Evolutionary conservation across 2,329 filamentous ascomycete genomes (phyloP), one percentile per base, ranked within the genome.

Genomic region (Colletotrichum caudatum): DNA sequence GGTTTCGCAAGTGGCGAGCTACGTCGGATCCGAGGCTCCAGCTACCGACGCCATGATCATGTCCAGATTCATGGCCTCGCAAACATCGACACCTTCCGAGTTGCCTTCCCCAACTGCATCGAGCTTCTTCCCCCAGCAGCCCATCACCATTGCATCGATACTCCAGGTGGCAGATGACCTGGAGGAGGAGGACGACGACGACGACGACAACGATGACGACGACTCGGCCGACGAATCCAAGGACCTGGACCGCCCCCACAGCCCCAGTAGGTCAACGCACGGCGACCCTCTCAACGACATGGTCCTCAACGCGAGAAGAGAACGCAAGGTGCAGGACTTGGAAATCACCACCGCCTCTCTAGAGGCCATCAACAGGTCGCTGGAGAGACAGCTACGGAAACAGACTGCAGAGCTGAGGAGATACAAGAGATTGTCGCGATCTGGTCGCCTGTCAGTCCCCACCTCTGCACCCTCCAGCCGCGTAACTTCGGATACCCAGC

Each of bases 341-440:
- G 94, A 99, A 79, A 99, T 99, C 74, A 97, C 93, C 66, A 99
- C 99, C 78, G 96, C 94, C 1, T 98, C 95, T 1, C 87, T 99
- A 3, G 89, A 97, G 68, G 96, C 96, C 51, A 98, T 99, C 82
- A 99, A 99, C 79, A 89, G 95, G 64, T 96, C 94, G 0, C 84
- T 99, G 0, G 96, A 99, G 82, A 90, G 94, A 33, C 94, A 98
- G 79, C 87, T 99, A 76, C 90, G 94, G 35, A 97, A 97, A 79
- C 95, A 98, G 77, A 95, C 93, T 48, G 89, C 93, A 1, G 96
- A 99, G 78, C 80, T 99, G 41, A 91, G 96, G 69, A 88, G 95
- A 54, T 98, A 92, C 79, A 90, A 93, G 63, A 90, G 96, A n/a
- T 84, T 98, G 61, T 97, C 94, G 50, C 89, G 95, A 26, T 91